A percentile compares a stretch with the other conserved stretches of the same genome.
phyloP scores from a whole-genome alignment of 805 yeast species.

The Saturnispora sanitii region DNA sequence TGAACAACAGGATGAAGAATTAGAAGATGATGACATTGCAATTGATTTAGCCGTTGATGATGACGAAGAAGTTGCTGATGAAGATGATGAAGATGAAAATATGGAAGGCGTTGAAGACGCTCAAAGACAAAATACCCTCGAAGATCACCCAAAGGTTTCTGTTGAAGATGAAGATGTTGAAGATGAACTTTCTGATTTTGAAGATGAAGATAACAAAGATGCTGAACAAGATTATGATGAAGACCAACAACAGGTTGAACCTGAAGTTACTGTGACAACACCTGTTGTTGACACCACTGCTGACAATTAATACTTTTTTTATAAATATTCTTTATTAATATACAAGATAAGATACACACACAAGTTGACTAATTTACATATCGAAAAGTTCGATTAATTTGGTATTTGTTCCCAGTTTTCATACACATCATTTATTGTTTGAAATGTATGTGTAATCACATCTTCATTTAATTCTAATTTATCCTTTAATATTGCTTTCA shows the following conservation, averaged over 20 bases:
- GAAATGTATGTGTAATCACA: conserved; percentile 33
- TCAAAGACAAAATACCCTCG: conserved; percentile 32
- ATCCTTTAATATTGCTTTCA: conserved; percentile 25
- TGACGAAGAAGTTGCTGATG: conserved; percentile 33
- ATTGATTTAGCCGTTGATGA: conserved; percentile 42
- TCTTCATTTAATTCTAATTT: not conserved
- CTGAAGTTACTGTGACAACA: no score
- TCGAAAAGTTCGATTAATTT: not conserved
- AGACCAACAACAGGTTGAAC: no score
- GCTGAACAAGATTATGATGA: no score
- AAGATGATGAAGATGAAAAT: conserved; percentile 25
- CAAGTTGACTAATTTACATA: not conserved
- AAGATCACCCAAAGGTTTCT: conserved; percentile 27
- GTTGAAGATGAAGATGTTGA: conserved; percentile 34
- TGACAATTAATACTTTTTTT: not conserved
- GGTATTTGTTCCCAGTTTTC: conserved; percentile 10
- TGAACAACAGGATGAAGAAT: conserved; percentile 56
- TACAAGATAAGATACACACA: no score
- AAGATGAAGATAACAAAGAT: conserved; percentile 27
- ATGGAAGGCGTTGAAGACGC: conserved; percentile 27
- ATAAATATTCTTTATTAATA: not conserved
- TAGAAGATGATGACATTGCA: conserved; percentile 36
- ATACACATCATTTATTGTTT: conserved; percentile 33
- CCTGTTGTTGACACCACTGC: not conserved
- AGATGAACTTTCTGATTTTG: conserved; percentile 27